Evolutionary conservation across 352 stramenopile genomes (phyloP).

Genomic region (Plasmopara halstedii): DNA sequence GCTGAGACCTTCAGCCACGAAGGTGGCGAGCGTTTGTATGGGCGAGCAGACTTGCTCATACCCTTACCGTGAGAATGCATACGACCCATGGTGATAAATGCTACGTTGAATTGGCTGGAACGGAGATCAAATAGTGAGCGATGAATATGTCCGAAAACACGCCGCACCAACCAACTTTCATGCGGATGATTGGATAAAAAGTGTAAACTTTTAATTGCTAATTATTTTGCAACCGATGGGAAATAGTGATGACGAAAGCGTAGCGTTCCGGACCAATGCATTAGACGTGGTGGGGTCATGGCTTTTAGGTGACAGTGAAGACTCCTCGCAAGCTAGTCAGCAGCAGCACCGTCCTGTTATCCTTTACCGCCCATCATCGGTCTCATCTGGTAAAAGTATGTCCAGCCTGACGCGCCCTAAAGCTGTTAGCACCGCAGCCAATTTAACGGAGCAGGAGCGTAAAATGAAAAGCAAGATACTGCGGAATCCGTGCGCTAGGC

Average conservation of each 20-base stretch:
- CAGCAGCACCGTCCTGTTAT: conserved; percentile 25
- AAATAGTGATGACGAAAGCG: conserved; percentile 38
- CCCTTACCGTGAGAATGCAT: conserved; percentile 99
- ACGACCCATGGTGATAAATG: conserved; percentile 90
- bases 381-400: conserved; percentile 8
- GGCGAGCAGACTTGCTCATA: conserved; percentile 98
- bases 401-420: conserved; percentile 28
- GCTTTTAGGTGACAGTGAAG: conserved; percentile 31
- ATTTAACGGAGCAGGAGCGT: conserved; percentile 50
- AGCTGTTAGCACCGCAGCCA: conserved; percentile 3
- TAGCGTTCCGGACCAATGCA: conserved; percentile 43
- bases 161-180: conserved; percentile 27
- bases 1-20: conserved; percentile 97
- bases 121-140: conserved; percentile 66
- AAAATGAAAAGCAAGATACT: conserved; percentile 71
- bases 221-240: conserved; percentile 2
- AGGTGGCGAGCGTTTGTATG: conserved; percentile 98
- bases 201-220: too few relatives aligned
- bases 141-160: background rate
- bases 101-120: conserved; percentile 37
- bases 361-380: conserved; percentile 45
- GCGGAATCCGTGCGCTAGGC: conserved; percentile 38
- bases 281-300: conserved; percentile 63
- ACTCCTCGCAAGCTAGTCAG: conserved; percentile 3
- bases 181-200: conserved; percentile 13